Evolutionary conservation across 306 rosid species (phyloP).

Genomic region (Begonia masoniana): DNA sequence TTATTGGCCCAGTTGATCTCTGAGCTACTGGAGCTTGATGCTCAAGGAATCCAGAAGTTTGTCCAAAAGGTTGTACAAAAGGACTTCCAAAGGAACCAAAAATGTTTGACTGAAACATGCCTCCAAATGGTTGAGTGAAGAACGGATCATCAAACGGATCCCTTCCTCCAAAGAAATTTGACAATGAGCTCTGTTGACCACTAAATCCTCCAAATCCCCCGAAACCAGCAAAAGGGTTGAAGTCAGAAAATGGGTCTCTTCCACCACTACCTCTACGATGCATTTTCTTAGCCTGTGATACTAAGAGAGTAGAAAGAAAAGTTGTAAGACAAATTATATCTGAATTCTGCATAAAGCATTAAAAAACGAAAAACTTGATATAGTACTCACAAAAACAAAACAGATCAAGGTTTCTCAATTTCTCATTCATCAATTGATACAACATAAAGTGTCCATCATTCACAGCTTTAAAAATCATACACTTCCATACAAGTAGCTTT

Average conservation of each 20-base stretch:
- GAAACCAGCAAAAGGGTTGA: conserved; percentile 50
- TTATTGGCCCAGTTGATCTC: conserved; percentile 46
- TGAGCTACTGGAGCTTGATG: conserved; percentile 39
- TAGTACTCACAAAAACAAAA: too few relatives aligned
- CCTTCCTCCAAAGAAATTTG: conserved; percentile 50
- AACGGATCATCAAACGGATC: conserved; percentile 79
- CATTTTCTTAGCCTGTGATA: conserved; percentile 3
- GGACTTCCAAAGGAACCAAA: conserved; percentile 37
- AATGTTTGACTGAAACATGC: conserved; percentile 39
- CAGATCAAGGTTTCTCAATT: too few relatives aligned
- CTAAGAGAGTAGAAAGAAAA: not conserved
- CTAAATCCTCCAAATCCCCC: conserved; percentile 31
- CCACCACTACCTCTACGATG: conserved; percentile 43
- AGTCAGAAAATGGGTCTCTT: conserved; percentile 11
- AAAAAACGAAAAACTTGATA: too few relatives aligned
- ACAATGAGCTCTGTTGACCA: conserved; percentile 34
- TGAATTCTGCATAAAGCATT: too few relatives aligned
- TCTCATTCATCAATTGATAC: too few relatives aligned
- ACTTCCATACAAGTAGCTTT: too few relatives aligned
- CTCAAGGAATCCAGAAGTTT: conserved; percentile 39
- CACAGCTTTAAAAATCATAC: too few relatives aligned
- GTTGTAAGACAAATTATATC: too few relatives aligned
- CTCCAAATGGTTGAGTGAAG: conserved; percentile 60
- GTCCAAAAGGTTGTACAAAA: conserved; percentile 19
- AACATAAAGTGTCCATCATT: too few relatives aligned